Evolutionary conservation across 129 eudicot genomes (phyloP).

Genomic region (Tagetes patula): DNA sequence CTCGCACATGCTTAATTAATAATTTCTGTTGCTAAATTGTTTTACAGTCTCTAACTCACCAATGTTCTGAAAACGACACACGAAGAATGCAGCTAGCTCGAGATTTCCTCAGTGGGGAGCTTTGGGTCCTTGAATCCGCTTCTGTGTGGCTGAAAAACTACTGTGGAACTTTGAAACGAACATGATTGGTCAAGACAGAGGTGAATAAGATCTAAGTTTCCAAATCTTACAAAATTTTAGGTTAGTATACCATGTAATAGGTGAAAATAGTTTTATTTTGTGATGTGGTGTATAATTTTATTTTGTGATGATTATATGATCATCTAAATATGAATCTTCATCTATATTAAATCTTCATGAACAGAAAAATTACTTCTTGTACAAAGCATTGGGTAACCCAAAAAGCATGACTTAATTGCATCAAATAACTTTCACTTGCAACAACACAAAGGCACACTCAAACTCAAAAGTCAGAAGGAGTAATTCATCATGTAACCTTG

Average conservation of each 20-base stretch:
- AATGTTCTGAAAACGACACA: conserved; percentile 33
- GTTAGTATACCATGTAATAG: conserved; percentile 8
- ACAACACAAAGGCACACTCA: too few relatives aligned
- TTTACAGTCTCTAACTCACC: conserved; percentile 41
- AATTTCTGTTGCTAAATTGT: conserved; percentile 13
- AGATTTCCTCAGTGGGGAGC: conserved; percentile 69
- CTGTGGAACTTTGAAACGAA: conserved; percentile 40
- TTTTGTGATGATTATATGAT: too few relatives aligned
- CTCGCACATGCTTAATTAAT: background rate
- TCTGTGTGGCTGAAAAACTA: conserved; percentile 71
- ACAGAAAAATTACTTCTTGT: too few relatives aligned
- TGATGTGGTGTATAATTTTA: background rate
- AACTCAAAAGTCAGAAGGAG: too few relatives aligned
- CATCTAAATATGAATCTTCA: too few relatives aligned
- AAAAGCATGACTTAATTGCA: too few relatives aligned
- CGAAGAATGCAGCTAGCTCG: conserved; percentile 54
- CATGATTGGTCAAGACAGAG: background rate
- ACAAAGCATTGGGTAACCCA: too few relatives aligned
- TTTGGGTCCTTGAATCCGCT: conserved; percentile 68
- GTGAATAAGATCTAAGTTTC: background rate
- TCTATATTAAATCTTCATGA: too few relatives aligned
- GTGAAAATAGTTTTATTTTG: background rate
- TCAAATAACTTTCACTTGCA: too few relatives aligned
- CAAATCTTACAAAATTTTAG: background rate
- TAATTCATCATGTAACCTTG: too few relatives aligned